A percentile compares a stretch with the other conserved stretches of the same genome.
Conservation (phyloP, 306 rosid species). For the Datisca glomerata region DNA sequence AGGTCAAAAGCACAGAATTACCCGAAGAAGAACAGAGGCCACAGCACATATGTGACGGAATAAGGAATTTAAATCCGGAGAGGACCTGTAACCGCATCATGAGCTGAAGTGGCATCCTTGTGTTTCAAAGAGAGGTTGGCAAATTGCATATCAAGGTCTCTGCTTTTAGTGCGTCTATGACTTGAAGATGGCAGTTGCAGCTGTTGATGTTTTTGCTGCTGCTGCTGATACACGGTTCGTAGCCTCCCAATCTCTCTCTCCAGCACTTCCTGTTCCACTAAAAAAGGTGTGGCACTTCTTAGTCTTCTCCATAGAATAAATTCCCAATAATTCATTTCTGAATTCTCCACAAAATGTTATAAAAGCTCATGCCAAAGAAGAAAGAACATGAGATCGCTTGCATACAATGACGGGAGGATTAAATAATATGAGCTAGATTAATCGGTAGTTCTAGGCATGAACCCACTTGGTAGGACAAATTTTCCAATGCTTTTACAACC, state of each 20-base stretch:
- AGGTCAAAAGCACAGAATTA: slow-evolving; percentile 22
- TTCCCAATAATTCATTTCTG: no score
- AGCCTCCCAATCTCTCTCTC: slow-evolving; percentile 97
- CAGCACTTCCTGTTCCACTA: slow-evolving; percentile 99
- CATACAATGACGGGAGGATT: no score
- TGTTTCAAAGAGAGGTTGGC: slow-evolving; percentile 76
- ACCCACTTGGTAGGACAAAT: no score
- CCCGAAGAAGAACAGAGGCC: slow-evolving; percentile 20
- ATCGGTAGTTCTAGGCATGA: no score
- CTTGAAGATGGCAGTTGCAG: slow-evolving; percentile 41
- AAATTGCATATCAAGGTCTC: slow-evolving; percentile 87
- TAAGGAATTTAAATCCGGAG: slow-evolving; percentile 47
- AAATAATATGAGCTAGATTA: no score
- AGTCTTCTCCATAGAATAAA: slow-evolving; percentile 16
- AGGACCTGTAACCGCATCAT: slow-evolving; percentile 55
- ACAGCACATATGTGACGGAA: slow-evolving; percentile 25
- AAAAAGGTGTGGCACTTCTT: slow-evolving; percentile 27
- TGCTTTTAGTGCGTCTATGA: slow-evolving; percentile 76
- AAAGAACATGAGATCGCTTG: no score
- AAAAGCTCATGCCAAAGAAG: no score
- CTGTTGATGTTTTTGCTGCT: slow-evolving; percentile 37
- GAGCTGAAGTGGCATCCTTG: slow-evolving; percentile 65
- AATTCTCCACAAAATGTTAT: no score
- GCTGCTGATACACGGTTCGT: slow-evolving; percentile 59
- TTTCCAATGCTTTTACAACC: no score